A percentile compares a stretch with the other conserved stretches of the same genome.
Evolutionary conservation across 495 filamentous ascomycete species (phyloP).

Genomic region (Amorphotheca resinae): DNA sequence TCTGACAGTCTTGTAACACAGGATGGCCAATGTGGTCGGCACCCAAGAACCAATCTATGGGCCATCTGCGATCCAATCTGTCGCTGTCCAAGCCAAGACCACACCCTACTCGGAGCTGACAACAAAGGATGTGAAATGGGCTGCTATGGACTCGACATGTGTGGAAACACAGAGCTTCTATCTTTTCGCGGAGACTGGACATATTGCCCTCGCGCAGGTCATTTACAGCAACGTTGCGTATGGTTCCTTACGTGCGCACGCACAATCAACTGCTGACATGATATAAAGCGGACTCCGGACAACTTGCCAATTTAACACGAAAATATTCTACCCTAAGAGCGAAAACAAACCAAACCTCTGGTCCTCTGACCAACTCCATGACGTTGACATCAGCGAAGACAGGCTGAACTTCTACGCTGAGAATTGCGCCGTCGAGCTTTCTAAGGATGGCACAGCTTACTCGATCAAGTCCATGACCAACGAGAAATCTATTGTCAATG

Average conservation of each 20-base stretch:
- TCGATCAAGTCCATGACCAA: slow-evolving; percentile 77
- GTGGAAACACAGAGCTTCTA: slow-evolving; percentile 98
- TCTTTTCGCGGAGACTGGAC: slow-evolving; percentile 64
- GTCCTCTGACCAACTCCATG: slow-evolving; percentile 61
- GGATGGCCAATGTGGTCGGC: slow-evolving; percentile 82
- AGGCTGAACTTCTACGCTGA: slow-evolving; percentile 75
- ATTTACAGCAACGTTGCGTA: slow-evolving; percentile 98
- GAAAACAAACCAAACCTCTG: slow-evolving; percentile 60
- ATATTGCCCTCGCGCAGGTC: slow-evolving; percentile 69
- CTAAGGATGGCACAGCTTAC: slow-evolving; percentile 69
- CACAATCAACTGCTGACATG: slow-evolving; percentile 22
- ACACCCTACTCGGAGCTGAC: slow-evolving; percentile 70
- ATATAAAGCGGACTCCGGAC: slow-evolving; percentile 66
- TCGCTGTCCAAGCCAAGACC: slow-evolving; percentile 64
- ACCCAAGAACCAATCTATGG: slow-evolving; percentile 96
- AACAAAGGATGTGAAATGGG: slow-evolving; percentile 73
- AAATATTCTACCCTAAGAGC: slow-evolving; percentile 64
- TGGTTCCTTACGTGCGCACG: slow-evolving; percentile 24
- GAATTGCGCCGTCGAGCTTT: slow-evolving; percentile 67
- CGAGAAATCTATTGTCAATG: slow-evolving; percentile 61
- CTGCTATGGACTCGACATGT: slow-evolving; percentile 63
- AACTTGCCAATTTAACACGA: slow-evolving; percentile 82
- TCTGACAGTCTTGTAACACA: slow-evolving; percentile 26
- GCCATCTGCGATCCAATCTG: slow-evolving; percentile 72
- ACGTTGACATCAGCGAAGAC: slow-evolving; percentile 73